Percentiles rank a stretch among this genome's conserved stretches.
Conservation (phyloP, 2,329 filamentous ascomycete genomes). For the Colletotrichum orbiculare region DNA sequence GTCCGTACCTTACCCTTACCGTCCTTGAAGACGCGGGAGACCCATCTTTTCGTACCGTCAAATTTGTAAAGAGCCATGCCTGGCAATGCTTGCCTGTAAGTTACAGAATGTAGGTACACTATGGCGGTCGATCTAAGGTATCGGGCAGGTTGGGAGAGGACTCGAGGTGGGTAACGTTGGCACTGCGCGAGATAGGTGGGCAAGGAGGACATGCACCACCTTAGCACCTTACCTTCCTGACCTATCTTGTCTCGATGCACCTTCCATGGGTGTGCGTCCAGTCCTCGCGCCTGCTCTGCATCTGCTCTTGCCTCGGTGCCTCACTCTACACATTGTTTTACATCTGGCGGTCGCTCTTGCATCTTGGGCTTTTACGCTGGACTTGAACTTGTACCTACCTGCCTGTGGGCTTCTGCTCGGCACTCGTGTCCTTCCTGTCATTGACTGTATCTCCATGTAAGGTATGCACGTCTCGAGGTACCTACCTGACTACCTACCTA, state of each 20-base stretch:
- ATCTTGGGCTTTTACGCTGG: neutral
- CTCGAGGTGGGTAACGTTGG: no score
- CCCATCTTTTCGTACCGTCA: conserved; percentile 16
- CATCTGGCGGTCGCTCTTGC: neutral
- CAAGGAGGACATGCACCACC: no score
- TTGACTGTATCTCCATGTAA: neutral
- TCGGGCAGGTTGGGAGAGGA: conserved; percentile 15
- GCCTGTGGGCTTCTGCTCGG: neutral
- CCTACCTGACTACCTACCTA: conserved; percentile 2
- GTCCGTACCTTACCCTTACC: neutral
- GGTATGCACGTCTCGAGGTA: neutral
- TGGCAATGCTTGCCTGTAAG: conserved; percentile 15
- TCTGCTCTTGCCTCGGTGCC: conserved; percentile 16
- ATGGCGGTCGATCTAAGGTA: conserved; percentile 12
- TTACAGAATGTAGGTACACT: no score
- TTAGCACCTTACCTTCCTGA: no score
- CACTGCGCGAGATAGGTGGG: no score
- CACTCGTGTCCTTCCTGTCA: neutral
- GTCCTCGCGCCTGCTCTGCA: neutral
- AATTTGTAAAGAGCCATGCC: conserved; percentile 12
- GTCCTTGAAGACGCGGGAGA: neutral
- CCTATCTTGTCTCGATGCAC: no score
- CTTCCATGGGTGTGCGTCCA: no score
- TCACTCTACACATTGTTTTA: conserved; percentile 3
- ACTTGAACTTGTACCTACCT: conserved; percentile 4